Evolutionary conservation across 2,329 filamentous ascomycete species (phyloP).

Genomic region (Hypomyces rosellus): DNA sequence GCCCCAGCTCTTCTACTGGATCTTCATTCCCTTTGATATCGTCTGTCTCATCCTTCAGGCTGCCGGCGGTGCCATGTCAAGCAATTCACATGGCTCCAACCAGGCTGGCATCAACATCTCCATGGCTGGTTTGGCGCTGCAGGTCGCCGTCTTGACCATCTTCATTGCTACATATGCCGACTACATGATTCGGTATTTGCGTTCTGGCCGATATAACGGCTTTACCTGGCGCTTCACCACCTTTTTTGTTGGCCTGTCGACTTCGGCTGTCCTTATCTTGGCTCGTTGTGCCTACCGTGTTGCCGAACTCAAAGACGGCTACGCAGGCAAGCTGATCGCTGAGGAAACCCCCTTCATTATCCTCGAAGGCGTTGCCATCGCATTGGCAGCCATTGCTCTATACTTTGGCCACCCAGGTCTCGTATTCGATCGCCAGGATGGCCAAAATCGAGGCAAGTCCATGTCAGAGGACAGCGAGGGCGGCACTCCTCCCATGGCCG

Average conservation of each 20-base stretch:
- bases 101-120: constrained; percentile 32
- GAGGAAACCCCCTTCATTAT: constrained; percentile 47
- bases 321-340: constrained; percentile 47
- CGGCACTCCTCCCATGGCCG: background rate
- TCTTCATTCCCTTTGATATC: constrained; percentile 50
- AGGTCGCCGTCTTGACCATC: constrained; percentile 48
- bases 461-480: constrained; percentile 20
- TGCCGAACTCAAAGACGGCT: constrained; percentile 59
- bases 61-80: constrained; percentile 48
- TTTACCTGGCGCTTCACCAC: constrained; percentile 25
- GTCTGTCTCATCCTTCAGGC: constrained; percentile 53
- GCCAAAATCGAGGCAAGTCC: constrained; percentile 5
- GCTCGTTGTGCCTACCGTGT: constrained; percentile 59
- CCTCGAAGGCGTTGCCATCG: constrained; percentile 41
- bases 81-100: constrained; percentile 33
- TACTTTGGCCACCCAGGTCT: constrained; percentile 37
- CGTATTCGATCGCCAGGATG: constrained; percentile 24
- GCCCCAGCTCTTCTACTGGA: constrained; percentile 38
- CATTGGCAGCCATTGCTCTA: constrained; percentile 31
- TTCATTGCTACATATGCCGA: constrained; percentile 45
- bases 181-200: constrained; percentile 41
- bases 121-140: constrained; percentile 50
- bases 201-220: constrained; percentile 18
- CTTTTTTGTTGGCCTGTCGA: constrained; percentile 48
- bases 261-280: constrained; percentile 54